These are phyloP conservation scores for Beauveria asiatica DNA, from an alignment of 2,329 filamentous ascomycete genomes.

Conservation along the genomic window DNA sequence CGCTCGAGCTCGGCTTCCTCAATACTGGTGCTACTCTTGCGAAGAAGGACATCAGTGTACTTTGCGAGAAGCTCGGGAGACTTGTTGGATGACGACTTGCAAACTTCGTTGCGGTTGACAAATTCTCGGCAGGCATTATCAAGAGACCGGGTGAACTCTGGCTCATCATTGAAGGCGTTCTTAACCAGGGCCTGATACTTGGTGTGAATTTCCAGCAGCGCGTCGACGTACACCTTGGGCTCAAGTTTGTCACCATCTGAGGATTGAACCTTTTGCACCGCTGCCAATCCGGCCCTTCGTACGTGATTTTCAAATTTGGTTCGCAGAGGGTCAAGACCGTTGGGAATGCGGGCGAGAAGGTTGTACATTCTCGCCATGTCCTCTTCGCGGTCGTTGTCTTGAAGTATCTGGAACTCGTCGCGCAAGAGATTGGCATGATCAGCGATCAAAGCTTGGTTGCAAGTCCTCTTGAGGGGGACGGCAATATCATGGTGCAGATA, in stretches of 20 bases:
- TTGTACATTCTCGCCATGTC: slow-evolving; percentile 97
- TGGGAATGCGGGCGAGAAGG: slow-evolving; percentile 77
- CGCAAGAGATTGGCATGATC: slow-evolving; percentile 79
- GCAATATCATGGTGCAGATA: slow-evolving; percentile 91
- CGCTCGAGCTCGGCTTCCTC: slow-evolving; percentile 92
- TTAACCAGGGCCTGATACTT: slow-evolving; percentile 90
- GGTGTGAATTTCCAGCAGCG: slow-evolving; percentile 85
- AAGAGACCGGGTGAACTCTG: slow-evolving; percentile 90
- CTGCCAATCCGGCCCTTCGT: slow-evolving; percentile 75
- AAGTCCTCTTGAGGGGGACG: slow-evolving; percentile 72
- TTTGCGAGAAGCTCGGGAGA: slow-evolving; percentile 93
- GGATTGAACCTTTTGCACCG: slow-evolving; percentile 82
- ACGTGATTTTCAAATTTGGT: slow-evolving; percentile 88
- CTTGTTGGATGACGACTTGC: slow-evolving; percentile 85
- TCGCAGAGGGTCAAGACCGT: slow-evolving; percentile 82
- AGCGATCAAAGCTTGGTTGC: slow-evolving; percentile 80
- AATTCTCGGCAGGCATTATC: slow-evolving; percentile 98
- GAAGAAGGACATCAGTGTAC: slow-evolving; percentile 85
- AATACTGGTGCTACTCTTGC: slow-evolving; percentile 85
- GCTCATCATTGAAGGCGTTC: slow-evolving; percentile 86
- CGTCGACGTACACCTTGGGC: slow-evolving; percentile 94
- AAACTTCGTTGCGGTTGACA: slow-evolving; percentile 94
- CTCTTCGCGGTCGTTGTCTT: slow-evolving; percentile 90
- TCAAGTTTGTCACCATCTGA: slow-evolving; percentile 83
- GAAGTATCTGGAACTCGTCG: slow-evolving; percentile 89